Evolutionary conservation across 352 stramenopile species (phyloP), one percentile per base, ranked within the genome.

Genomic region (Phytophthora sp.): DNA sequence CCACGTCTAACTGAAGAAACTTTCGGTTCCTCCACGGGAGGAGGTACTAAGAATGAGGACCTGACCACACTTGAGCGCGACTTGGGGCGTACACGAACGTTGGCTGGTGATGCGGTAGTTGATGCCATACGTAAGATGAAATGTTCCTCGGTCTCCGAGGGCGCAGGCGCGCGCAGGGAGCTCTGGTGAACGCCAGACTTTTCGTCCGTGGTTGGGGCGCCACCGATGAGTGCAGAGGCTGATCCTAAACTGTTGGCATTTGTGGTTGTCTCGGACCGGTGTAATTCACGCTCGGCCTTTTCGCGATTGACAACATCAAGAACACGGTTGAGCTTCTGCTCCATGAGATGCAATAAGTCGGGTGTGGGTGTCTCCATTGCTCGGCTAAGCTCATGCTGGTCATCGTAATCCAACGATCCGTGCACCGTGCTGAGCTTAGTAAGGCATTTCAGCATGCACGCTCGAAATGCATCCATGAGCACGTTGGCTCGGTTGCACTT

Each of bases 71-170:
- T 71, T 2, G 69, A 64, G 23, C 70, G 76, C 13, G 82, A 91
- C 61, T 90, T 93, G 7, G 81, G 84, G 12, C 84, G 80, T 61
- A 94, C 86, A n/a, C 84, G 80, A 33, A 94, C 79, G 44, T 94
- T 94, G 13, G 77, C 66, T 15, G 82, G 57, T 18, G 86, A 86
- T 11, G 74, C 84, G 51, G 89, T 86, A 24, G 86, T 77, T 1
- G 70, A 79, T n/a, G 86, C 90, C 79, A 94, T 92, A 29, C 80
- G 84, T 31, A 94, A 45, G 50, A 94, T 94, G 49, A 93, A 94
- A 66, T 93, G 86, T 51, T 93, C 79, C 47, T 94, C 84, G n/a
- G 72, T 91, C 59, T 94, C 86, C 11, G 73, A 86, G 2, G 77
- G 80, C 30, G 80, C 84, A 18, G 86, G 82, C 11, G 81, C 81